These are phyloP conservation scores for Ophiostoma novo-ulmi DNA, from an alignment of 2,329 filamentous ascomycete species.

Conservation along the genomic window DNA sequence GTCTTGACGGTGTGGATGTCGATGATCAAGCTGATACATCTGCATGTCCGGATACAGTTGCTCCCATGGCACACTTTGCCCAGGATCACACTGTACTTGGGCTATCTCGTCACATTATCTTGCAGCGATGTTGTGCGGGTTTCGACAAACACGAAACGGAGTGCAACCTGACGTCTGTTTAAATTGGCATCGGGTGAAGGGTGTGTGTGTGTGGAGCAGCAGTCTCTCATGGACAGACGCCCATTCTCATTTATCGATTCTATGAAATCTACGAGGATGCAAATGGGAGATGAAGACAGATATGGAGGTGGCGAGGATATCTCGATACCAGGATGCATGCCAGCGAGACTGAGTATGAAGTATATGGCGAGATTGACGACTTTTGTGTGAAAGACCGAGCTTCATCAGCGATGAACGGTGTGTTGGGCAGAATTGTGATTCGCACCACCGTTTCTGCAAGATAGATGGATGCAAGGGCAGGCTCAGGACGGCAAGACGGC, in stretches of 20 bases:
- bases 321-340: neutral
- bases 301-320: neutral
- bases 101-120: neutral
- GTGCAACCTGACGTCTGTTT: conserved; percentile 9
- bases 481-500: neutral
- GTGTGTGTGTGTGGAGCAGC: conserved; percentile 19
- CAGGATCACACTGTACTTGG: neutral
- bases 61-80: neutral
- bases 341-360: neutral
- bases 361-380: neutral
- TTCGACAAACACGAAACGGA: neutral
- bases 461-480: neutral
- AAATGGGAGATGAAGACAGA: neutral
- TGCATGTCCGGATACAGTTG: neutral
- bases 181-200: conserved; percentile 17
- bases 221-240: neutral
- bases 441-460: neutral
- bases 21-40: neutral
- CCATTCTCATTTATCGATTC: neutral
- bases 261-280: neutral
- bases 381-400: neutral
- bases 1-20: neutral
- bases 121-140: neutral
- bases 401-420: neutral
- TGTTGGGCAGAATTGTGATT: neutral